Evolutionary conservation across 257 asterid genomes (phyloP), one percentile per base, ranked within the genome.

Genomic region (Solanum pimpinellifolium): DNA sequence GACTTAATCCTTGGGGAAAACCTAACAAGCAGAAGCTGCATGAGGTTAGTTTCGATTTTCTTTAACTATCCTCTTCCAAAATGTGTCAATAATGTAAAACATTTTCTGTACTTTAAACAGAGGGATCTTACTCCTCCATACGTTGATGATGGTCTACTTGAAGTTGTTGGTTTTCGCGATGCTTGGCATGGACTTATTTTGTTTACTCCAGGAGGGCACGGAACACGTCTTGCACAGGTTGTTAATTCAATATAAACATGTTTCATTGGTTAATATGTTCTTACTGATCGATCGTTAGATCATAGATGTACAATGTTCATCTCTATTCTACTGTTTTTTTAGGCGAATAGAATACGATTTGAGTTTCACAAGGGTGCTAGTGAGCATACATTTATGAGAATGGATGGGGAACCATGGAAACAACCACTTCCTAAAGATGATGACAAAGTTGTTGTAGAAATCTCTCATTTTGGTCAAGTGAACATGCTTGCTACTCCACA

Each of bases 1-100:
- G 99, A 88, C 92, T 97, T 68, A 97, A 92, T 91, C 99, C 99
- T 33, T 96, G 99, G 99, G 99, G 99, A 89, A 96, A 93, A 86
- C 98, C 98, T 33, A 91, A 88, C 85, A 89, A 65, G 49, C 80
- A 74, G 52, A 94, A 91, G 91, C 84, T 90, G 2, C 92, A 90
- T 25, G 94, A 95, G 87, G 99, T 90, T 13, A 86, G 25, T 33
- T 85, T 87, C 95, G 87, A 83, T 14, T 90, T 76, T 89, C 82
- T 47, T 41, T 12, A 20, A 81, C 27, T 29, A 60, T 52, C 31
- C 9, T 59, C 18, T 83, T 11, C 59, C 21, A 39, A 39, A 44
- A 44, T 23, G 59, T 3, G 0, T 56, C n/a, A 56, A 56, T 52
- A 56, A 56, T 56, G 10, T 18, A 18, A 56, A 2, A 56, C 65